Evolutionary conservation across 2,329 filamentous ascomycete genomes (phyloP).

Genomic region (Nigrograna mackinnonii): DNA sequence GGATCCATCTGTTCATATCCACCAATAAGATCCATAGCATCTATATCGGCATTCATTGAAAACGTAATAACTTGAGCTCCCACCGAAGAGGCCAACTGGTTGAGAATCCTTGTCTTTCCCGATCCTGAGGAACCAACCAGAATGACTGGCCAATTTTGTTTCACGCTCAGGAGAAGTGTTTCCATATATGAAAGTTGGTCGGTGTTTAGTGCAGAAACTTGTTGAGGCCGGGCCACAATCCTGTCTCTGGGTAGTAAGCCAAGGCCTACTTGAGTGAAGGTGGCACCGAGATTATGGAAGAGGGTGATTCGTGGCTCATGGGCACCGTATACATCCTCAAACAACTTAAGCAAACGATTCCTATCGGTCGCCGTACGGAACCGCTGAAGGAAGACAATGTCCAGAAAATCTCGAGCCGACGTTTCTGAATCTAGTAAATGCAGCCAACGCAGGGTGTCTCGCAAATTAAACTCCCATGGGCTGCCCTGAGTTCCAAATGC

Average conservation of each 20-base stretch:
- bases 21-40: constrained; percentile 95
- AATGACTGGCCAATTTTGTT: constrained; percentile 86
- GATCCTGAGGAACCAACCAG: constrained; percentile 82
- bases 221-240: constrained; percentile 25
- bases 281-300: constrained; percentile 70
- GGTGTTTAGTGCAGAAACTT: constrained; percentile 28
- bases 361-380: constrained; percentile 78
- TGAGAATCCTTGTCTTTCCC: constrained; percentile 82
- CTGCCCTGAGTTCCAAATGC: constrained; percentile 63
- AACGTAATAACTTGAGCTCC: constrained; percentile 81
- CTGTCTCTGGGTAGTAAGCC: constrained; percentile 68
- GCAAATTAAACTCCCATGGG: constrained; percentile 95
- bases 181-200: constrained; percentile 74
- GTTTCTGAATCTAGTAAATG: constrained; percentile 67
- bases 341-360: constrained; percentile 66
- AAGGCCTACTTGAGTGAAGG: constrained; percentile 77
- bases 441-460: constrained; percentile 88
- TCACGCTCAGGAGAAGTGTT: constrained; percentile 83
- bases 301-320: constrained; percentile 47
- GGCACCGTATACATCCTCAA: constrained; percentile 64
- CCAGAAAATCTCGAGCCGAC: constrained; percentile 72
- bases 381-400: constrained; percentile 82
- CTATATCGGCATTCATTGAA: constrained; percentile 90
- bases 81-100: constrained; percentile 76
- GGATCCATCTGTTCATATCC: constrained; percentile 95